Evolutionary conservation across 2,329 filamentous ascomycete genomes (phyloP).

Genomic region (Aaosphaeria pasadenensis): DNA sequence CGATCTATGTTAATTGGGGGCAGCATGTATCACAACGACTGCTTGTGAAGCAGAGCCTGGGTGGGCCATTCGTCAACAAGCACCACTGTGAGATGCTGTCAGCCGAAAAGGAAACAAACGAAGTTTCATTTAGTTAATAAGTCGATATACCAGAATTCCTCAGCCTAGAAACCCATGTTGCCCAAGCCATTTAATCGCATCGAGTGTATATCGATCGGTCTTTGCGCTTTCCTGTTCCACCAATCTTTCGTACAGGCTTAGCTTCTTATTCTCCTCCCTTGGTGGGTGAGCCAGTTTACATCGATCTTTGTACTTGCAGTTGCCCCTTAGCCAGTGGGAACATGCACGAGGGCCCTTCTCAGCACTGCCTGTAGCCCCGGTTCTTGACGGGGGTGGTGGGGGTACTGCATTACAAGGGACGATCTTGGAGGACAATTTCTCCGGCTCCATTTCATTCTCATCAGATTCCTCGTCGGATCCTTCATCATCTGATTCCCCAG

Average conservation of each 20-base stretch:
- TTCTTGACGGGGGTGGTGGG: slow-evolving; percentile 10
- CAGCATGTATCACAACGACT: background rate
- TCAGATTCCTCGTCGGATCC: slow-evolving; percentile 10
- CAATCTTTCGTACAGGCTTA: slow-evolving; percentile 26
- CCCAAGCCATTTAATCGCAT: slow-evolving; percentile 47
- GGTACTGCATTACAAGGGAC: background rate
- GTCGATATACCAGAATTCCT: background rate
- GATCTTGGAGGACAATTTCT: slow-evolving; percentile 37
- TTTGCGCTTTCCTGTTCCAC: slow-evolving; percentile 46
- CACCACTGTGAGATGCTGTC: background rate
- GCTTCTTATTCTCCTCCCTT: slow-evolving; percentile 12
- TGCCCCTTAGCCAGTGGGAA: slow-evolving; percentile 21
- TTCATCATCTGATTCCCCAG: slow-evolving; percentile 10
- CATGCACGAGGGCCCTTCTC: slow-evolving; percentile 7
- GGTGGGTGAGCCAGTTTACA: slow-evolving; percentile 26
- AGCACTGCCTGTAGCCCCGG: background rate
- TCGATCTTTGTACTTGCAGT: slow-evolving; percentile 22
- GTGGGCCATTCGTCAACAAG: background rate
- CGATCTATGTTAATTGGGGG: background rate
- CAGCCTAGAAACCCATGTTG: slow-evolving; percentile 41
- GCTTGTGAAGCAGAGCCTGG: background rate
- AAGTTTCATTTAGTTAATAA: background rate
- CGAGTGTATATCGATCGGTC: slow-evolving; percentile 40
- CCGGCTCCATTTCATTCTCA: slow-evolving; percentile 36
- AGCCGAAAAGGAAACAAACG: too few relatives aligned